phyloP scores from a whole-genome alignment of 331 rosid species.

The Dryas integrifolia region DNA sequence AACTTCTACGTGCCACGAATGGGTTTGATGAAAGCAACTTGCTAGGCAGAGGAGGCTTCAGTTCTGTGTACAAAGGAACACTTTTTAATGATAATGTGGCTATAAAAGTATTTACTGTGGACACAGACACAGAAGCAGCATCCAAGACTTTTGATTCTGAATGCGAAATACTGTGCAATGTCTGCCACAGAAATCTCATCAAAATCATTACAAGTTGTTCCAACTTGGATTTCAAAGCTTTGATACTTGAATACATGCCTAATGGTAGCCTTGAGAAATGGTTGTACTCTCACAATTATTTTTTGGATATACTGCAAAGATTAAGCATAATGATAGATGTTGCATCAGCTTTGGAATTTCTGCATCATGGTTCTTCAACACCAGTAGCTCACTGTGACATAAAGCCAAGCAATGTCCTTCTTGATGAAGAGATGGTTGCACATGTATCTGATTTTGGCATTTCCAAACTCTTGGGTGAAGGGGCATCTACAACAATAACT shows the following conservation, averaged over 20 bases:
- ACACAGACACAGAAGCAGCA: constrained; percentile 7
- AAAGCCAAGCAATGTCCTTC: constrained; percentile 39
- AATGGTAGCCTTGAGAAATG: constrained; percentile 37
- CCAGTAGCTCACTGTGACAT: constrained; percentile 42
- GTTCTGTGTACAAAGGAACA: constrained; percentile 35
- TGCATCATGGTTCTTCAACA: constrained; percentile 36
- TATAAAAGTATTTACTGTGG: constrained; percentile 30
- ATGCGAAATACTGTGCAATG: constrained; percentile 30
- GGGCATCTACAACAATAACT: constrained; percentile 19
- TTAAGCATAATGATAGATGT: constrained; percentile 36
- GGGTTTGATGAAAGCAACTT: constrained; percentile 26
- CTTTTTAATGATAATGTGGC: constrained; percentile 25
- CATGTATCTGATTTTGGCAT: constrained; percentile 44
- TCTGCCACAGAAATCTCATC: constrained; percentile 39
- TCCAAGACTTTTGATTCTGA: constrained; percentile 35
- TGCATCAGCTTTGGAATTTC: constrained; percentile 42
- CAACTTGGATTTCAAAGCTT: constrained; percentile 36
- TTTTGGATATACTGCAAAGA: constrained; percentile 24
- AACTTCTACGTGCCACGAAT: constrained; percentile 31
- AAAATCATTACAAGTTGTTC: constrained; percentile 40
- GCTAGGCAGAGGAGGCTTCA: constrained; percentile 28
- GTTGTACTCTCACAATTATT: constrained; percentile 24
- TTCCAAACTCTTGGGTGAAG: constrained; percentile 37
- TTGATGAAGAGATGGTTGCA: constrained; percentile 47
- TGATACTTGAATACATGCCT: constrained; percentile 40